phyloP scores from a whole-genome alignment of 164 flowering plant species.

The Malania oleifera region DNA sequence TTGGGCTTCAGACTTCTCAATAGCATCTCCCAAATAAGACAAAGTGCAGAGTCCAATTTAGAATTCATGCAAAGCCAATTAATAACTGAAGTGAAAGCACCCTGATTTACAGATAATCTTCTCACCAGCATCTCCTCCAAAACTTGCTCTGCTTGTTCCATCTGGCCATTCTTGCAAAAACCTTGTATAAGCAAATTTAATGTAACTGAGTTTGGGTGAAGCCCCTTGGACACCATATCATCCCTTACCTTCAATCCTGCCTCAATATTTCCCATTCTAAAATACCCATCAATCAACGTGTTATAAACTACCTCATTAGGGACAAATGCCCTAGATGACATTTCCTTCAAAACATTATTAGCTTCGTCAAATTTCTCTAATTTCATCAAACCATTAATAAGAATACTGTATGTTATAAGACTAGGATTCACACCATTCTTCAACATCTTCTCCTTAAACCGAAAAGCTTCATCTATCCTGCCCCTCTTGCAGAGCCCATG shows the following conservation, averaged over 20 bases:
- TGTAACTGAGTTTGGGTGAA: constrained; percentile 48
- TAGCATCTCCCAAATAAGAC: constrained; percentile 48
- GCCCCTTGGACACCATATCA: constrained; percentile 49
- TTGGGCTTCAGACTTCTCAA: constrained; percentile 49
- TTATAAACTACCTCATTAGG: constrained; percentile 57
- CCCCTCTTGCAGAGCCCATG: constrained; percentile 59
- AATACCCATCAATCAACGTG: constrained; percentile 60
- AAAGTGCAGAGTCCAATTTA: constrained; percentile 45
- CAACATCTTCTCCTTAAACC: constrained; percentile 54
- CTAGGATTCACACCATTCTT: constrained; percentile 37
- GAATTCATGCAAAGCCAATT: constrained; percentile 34
- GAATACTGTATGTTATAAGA: constrained; percentile 45
- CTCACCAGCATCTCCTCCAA: constrained; percentile 48
- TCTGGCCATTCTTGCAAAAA: constrained; percentile 40
- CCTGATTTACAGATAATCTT: constrained; percentile 30
- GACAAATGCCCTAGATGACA: constrained; percentile 36
- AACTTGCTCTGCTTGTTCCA: constrained; percentile 41
- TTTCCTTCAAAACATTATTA: constrained; percentile 43
- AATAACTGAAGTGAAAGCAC: constrained; percentile 40
- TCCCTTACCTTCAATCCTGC: constrained; percentile 49
- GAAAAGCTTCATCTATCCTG: constrained; percentile 46
- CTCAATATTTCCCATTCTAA: constrained; percentile 38
- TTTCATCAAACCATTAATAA: constrained; percentile 57
- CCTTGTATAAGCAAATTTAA: constrained; percentile 53
- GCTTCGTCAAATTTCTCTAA: constrained; percentile 45